Base-by-base conservation (phyloP, 106 monocot species). In the Dioscorea dumetorum region DNA sequence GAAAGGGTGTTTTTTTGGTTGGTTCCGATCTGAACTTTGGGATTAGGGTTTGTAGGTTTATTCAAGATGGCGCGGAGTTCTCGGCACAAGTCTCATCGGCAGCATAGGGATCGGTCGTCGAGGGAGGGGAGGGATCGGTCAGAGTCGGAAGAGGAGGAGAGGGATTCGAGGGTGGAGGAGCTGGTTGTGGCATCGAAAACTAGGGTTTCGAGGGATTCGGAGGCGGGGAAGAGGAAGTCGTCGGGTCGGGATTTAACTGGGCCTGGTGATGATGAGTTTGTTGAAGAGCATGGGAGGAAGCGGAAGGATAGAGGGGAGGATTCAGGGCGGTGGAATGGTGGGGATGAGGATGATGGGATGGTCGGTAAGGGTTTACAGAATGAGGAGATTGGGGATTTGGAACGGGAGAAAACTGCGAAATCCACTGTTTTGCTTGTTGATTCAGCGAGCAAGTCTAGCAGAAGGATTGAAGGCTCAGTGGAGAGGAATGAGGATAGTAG, bases 151-250 rank as follows among this genome's bases (percentile, higher is more conserved):
- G 41, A 88, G 22, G 81, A 73, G 31, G 76, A 80, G 23, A 58
- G 61, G 32, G 66, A 19, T 18, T 54, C 73, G 20, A 79, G 68
- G 61, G 86, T 76, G 33, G 60, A 77, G 48, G 69, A 70, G 4
- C 58, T 63, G 41, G 69, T 28, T 20, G 78, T 33, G 24, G 22
- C 34, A 12, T 62, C 73, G 13, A 67, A 49, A 48, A 56, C 54
- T 82, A 86, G 86, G 82, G 81, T 79, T 86, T 86, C 78, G 57
- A 78, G 75, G 71, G 78, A 78, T 74, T 58, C 63, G 34, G 87
- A 88, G 70, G 62, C 58, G 12, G 89, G 77, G 50, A 84, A 71
- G 79, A 66, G 77, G 71, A 85, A 75, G 50, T 66, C 74, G 22
- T 76, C 84, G 18, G 76, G 60, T 24, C 79, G 74, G 61, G 84